Evolutionary conservation across 2,329 filamentous ascomycete genomes (phyloP), one percentile per base, ranked within the genome.

Genomic region (Pseudocercospora fuligena): DNA sequence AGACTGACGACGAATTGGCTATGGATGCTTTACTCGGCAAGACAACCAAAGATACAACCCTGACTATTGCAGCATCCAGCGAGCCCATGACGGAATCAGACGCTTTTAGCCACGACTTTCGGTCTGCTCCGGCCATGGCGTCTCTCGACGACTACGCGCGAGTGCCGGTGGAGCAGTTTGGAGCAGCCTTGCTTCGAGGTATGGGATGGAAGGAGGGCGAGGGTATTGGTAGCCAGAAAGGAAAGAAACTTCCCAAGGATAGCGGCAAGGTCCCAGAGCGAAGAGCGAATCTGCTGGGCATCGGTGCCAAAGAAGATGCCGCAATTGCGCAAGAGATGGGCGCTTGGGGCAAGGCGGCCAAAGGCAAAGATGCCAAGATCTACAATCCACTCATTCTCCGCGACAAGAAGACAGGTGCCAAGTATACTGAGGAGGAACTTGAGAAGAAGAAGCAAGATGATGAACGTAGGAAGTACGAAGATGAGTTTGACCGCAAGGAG

Each of bases 101-200:
- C 67, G 74, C 74, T 5, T 77, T 77, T 63, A 70, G 74, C 31
- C 70, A 87, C 27, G 92, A 94, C 76, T 86, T 94, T 31, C 84
- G 86, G 12, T 82, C 86, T 27, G 90, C 93, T 0, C 93, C 93
- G 0, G 91, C 93, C 23, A 85, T 88, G 31, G 90, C 93, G 3
- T 92, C 89, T 0, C 82, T 97, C 19, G 91, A 92, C 36, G 92
- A 95, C 74, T 98, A 98, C 80, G 90, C 91, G 66, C 89, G 90
- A 12, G 90, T 97, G 68, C 94, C 95, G 0, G 93, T 98, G 16
- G 94, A 97, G 72, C 93, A 97, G 73, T 99, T 98, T 71, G 95
- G 95, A 7, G 91, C 93, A 19, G 93, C 94, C 0, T 84, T 98
- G 70, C 85, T 99, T 40, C 89, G 94, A 33, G 93, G 94, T 9